Conservation (phyloP, 2,329 filamentous ascomycete species). For the Hymenoscyphus repandus region DNA sequence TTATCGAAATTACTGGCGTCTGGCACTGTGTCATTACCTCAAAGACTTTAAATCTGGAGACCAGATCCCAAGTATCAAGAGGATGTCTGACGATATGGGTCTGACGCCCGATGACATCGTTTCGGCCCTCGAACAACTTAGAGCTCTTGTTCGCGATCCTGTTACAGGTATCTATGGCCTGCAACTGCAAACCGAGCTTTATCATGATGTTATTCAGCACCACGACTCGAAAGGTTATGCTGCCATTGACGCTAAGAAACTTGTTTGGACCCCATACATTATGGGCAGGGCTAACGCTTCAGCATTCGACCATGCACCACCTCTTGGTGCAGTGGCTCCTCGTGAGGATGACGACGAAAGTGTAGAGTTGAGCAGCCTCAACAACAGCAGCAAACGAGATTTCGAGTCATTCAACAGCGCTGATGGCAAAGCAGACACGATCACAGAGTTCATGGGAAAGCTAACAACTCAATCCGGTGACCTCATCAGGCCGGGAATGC, state of each 20-base stretch:
- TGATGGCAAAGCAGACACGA: slow-evolving; percentile 21
- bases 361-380: slow-evolving; percentile 12
- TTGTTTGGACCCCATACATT: slow-evolving; percentile 95
- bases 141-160: slow-evolving; percentile 85
- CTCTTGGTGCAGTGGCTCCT: slow-evolving; percentile 80
- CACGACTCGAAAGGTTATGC: slow-evolving; percentile 89
- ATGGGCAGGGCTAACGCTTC: slow-evolving; percentile 84
- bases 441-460: slow-evolving; percentile 27
- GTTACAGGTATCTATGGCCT: slow-evolving; percentile 85
- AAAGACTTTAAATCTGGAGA: slow-evolving; percentile 53
- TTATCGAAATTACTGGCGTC: slow-evolving; percentile 94
- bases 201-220: slow-evolving; percentile 78
- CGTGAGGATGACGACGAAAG: slow-evolving; percentile 48
- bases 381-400: slow-evolving; percentile 20
- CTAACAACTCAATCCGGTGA: slow-evolving; percentile 23
- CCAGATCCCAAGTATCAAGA: slow-evolving; percentile 51
- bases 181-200: slow-evolving; percentile 79
- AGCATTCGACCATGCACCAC: slow-evolving; percentile 76
- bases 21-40: slow-evolving; percentile 81
- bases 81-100: slow-evolving; percentile 82
- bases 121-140: slow-evolving; percentile 82
- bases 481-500: slow-evolving; percentile 12
- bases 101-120: slow-evolving; percentile 97
- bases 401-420: slow-evolving; percentile 21
- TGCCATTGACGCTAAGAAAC: slow-evolving; percentile 69